phyloP scores from a whole-genome alignment of 257 asterid species.

The Nicotiana sylvestris region DNA sequence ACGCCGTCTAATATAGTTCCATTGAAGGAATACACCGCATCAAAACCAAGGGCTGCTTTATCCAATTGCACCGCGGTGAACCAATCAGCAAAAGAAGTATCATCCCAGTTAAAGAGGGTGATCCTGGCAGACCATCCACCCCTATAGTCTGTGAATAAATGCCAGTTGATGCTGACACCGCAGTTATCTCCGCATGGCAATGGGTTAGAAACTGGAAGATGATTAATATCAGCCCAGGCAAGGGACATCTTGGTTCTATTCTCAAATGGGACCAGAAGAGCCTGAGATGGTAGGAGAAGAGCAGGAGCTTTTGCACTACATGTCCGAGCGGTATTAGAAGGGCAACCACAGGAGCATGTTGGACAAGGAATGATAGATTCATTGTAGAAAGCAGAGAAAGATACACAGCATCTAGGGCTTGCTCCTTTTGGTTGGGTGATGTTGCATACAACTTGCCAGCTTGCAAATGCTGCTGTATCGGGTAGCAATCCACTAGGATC shows the following conservation, averaged over 20 bases:
- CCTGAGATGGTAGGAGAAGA: slow-evolving; percentile 78
- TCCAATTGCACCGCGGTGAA: slow-evolving; percentile 69
- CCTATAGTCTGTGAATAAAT: slow-evolving; percentile 66
- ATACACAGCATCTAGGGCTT: slow-evolving; percentile 83
- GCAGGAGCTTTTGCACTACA: slow-evolving; percentile 62
- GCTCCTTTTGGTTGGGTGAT: slow-evolving; percentile 60
- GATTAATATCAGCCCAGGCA: slow-evolving; percentile 82
- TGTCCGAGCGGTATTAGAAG: slow-evolving; percentile 28
- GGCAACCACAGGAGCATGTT: slow-evolving; percentile 91
- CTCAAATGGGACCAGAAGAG: slow-evolving; percentile 70
- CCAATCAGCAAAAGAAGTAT: slow-evolving; percentile 63
- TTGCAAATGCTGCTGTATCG: slow-evolving; percentile 50
- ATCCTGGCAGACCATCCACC: slow-evolving; percentile 92
- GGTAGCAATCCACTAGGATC: slow-evolving; percentile 58
- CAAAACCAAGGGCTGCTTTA: slow-evolving; percentile 59
- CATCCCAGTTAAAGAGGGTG: slow-evolving; percentile 92
- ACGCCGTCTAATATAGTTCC: slow-evolving; percentile 50
- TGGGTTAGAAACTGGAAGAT: slow-evolving; percentile 57
- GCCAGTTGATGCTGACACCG: slow-evolving; percentile 93
- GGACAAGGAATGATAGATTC: slow-evolving; percentile 85
- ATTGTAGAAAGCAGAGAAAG: slow-evolving; percentile 85
- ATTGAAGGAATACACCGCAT: slow-evolving; percentile 75
- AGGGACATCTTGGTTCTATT: slow-evolving; percentile 48
- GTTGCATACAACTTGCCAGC: slow-evolving; percentile 96
- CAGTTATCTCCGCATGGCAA: slow-evolving; percentile 81